These are phyloP conservation scores for Metarhizium humberi DNA, from an alignment of 2,329 filamentous ascomycete species.

Conservation along the genomic window DNA sequence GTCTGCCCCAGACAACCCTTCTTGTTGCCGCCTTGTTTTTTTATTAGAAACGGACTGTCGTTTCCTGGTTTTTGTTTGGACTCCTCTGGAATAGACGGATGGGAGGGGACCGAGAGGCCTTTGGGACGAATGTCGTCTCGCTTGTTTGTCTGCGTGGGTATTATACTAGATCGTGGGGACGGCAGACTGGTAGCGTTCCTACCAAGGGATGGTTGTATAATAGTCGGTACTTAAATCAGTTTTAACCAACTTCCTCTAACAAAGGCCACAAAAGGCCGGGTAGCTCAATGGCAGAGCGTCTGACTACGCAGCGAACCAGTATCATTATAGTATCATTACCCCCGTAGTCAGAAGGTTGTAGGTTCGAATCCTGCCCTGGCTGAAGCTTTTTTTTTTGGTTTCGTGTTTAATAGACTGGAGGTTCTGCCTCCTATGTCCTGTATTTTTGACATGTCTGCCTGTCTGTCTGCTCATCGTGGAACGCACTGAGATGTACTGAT, in stretches of 20 bases:
- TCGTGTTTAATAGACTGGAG: conserved; percentile 8
- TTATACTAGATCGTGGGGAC: conserved; percentile 8
- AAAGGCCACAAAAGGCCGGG: too few species aligned
- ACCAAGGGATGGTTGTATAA: conserved; percentile 18
- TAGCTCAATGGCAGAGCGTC: too few species aligned
- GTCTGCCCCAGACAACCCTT: conserved; percentile 1
- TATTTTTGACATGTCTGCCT: too few species aligned
- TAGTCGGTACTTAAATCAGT: conserved; percentile 11
- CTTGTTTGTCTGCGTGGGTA: conserved; percentile 11
- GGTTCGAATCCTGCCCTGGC: too few species aligned
- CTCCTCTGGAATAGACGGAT: neutral
- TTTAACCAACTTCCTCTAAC: too few species aligned
- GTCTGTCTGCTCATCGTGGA: too few species aligned
- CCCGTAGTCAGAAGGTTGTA: too few species aligned
- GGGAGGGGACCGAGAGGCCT: neutral
- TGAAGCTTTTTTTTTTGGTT: conserved; percentile 11
- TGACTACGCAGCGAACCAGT: too few species aligned
- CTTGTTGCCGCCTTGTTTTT: neutral
- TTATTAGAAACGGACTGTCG: conserved; percentile 1
- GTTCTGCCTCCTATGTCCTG: neutral
- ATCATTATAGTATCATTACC: too few species aligned
- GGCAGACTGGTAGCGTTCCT: conserved; percentile 11
- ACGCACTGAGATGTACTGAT: too few species aligned
- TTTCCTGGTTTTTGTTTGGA: neutral
- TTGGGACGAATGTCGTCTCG: conserved; percentile 3